These are phyloP conservation scores for Hanseniaspora vineae DNA, from an alignment of 805 yeast species.

Conservation along the genomic window DNA sequence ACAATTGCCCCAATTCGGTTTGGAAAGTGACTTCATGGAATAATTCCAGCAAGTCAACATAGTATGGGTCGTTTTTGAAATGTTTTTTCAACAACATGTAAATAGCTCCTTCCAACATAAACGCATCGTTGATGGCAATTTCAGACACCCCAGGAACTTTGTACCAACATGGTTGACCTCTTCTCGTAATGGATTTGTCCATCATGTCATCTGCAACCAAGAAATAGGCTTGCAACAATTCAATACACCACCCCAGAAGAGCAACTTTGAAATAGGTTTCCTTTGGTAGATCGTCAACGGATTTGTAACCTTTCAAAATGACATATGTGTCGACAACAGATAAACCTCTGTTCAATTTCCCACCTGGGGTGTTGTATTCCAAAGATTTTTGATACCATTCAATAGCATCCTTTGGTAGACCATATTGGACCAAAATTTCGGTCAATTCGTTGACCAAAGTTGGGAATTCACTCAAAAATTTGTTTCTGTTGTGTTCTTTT, in stretches of 20 bases:
- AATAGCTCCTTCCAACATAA: slow-evolving; percentile 92
- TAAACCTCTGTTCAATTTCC: slow-evolving; percentile 90
- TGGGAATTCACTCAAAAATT: slow-evolving; percentile 61
- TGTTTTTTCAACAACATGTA: slow-evolving; percentile 80
- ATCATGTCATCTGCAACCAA: slow-evolving; percentile 97
- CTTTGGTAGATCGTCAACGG: slow-evolving; percentile 42
- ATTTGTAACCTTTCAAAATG: slow-evolving; percentile 51
- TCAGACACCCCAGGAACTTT: slow-evolving; percentile 65
- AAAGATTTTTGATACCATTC: slow-evolving; percentile 68
- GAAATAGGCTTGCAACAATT: slow-evolving; percentile 90
- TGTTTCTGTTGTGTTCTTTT: slow-evolving; percentile 28
- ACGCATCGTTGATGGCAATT: slow-evolving; percentile 94
- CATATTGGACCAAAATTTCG: slow-evolving; percentile 47
- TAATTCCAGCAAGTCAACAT: slow-evolving; percentile 80
- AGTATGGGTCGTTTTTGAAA: slow-evolving; percentile 70
- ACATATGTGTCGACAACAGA: slow-evolving; percentile 90
- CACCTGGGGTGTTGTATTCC: slow-evolving; percentile 88
- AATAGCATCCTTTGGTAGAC: slow-evolving; percentile 77
- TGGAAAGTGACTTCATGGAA: slow-evolving; percentile 97
- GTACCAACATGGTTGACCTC: slow-evolving; percentile 99
- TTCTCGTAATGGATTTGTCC: slow-evolving; percentile 92
- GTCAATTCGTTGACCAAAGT: slow-evolving; percentile 62
- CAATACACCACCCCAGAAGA: slow-evolving; percentile 89
- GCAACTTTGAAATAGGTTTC: slow-evolving; percentile 78
- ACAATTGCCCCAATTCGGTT: slow-evolving; percentile 92